Conservation (phyloP, 2,329 filamentous ascomycete species). For the Ophiostoma angusticollis region DNA sequence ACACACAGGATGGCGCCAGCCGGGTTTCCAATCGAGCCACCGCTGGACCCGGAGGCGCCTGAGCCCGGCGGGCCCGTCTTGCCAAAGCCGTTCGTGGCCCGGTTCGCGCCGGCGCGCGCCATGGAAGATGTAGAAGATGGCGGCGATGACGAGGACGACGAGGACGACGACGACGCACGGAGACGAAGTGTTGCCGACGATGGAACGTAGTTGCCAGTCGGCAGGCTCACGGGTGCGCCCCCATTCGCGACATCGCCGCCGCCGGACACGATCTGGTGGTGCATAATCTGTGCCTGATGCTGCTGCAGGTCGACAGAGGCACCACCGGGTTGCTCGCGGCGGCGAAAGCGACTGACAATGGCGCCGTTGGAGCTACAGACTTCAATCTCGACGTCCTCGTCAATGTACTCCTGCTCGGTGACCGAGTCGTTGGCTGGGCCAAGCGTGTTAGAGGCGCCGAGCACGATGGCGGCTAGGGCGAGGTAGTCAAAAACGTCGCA, state of each 20-base stretch:
- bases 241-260: not conserved
- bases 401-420: conserved; percentile 34
- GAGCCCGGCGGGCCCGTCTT: conserved; percentile 59
- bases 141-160: conserved; percentile 7
- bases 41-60: conserved; percentile 59
- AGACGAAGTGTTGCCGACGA: not conserved
- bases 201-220: conserved; percentile 12
- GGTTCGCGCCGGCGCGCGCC: not conserved
- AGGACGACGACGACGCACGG: not conserved
- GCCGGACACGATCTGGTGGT: conserved; percentile 9
- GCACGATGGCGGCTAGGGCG: conserved; percentile 74
- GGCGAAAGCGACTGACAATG: conserved; percentile 56
- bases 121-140: no score
- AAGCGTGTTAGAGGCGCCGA: conserved; percentile 66
- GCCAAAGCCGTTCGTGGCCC: conserved; percentile 8
- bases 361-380: conserved; percentile 76
- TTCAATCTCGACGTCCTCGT: conserved; percentile 80
- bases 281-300: conserved; percentile 16
- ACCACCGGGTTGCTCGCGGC: conserved; percentile 29
- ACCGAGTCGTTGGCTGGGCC: conserved; percentile 33
- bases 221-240: not conserved
- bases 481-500: conserved; percentile 98
- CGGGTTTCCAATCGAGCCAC: conserved; percentile 49
- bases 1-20: conserved; percentile 87
- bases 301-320: conserved; percentile 14